Percentiles rank a stretch among this genome's conserved stretches.
phyloP scores from a whole-genome alignment of 2,329 filamentous ascomycete species.

The Aspergillus proliferans region DNA sequence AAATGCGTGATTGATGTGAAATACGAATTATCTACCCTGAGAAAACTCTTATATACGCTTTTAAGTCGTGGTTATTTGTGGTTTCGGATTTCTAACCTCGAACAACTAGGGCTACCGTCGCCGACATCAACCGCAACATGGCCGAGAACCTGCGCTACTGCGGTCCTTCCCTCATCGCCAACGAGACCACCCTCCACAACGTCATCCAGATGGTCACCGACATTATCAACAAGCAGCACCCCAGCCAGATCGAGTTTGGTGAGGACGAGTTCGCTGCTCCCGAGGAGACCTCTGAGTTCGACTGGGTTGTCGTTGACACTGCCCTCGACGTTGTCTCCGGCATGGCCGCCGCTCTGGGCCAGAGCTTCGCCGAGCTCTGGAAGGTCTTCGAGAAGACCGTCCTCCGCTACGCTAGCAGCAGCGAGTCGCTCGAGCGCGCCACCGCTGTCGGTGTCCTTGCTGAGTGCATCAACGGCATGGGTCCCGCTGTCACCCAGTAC shows the following conservation, averaged over 20 bases:
- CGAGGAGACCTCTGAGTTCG: conserved; percentile 83
- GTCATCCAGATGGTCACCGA: conserved; percentile 68
- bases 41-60: conserved; percentile 36
- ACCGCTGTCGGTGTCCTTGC: conserved; percentile 88
- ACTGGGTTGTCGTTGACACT: conserved; percentile 95
- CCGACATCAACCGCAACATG: conserved; percentile 90
- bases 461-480: conserved; percentile 83
- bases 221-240: conserved; percentile 83
- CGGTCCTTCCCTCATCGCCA: conserved; percentile 75
- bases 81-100: conserved; percentile 37
- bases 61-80: conserved; percentile 13
- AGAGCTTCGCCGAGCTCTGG: conserved; percentile 80
- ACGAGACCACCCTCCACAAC: conserved; percentile 67
- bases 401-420: conserved; percentile 78
- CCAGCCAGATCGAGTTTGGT: conserved; percentile 85
- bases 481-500: conserved; percentile 70
- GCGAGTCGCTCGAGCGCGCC: conserved; percentile 79
- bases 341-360: conserved; percentile 73
- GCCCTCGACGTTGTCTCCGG: conserved; percentile 85
- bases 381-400: conserved; percentile 93
- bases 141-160: conserved; percentile 85
- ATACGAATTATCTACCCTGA: conserved; percentile 54
- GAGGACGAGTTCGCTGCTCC: conserved; percentile 69
- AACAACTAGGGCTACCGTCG: conserved; percentile 67
- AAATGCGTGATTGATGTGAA: conserved; percentile 79